Conservation (phyloP, 2,329 filamentous ascomycete genomes). For the Penicillium sp. region DNA sequence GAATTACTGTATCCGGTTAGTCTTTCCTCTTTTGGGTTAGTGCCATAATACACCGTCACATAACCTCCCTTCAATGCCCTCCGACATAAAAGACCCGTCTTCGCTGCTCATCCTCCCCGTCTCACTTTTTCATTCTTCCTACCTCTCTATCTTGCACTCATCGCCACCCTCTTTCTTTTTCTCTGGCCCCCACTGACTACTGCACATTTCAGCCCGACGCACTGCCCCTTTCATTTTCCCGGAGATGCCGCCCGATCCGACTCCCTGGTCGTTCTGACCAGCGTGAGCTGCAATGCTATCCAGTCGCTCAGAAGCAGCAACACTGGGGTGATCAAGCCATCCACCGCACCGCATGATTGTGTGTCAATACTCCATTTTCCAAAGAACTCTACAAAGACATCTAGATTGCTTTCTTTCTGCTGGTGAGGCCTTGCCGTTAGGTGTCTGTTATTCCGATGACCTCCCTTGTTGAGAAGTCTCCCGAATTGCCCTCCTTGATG, state of each 20-base stretch:
- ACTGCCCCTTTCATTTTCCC: slow-evolving; percentile 16
- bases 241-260: slow-evolving; percentile 16
- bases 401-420: too few species aligned
- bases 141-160: slow-evolving; percentile 16
- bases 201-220: not conserved
- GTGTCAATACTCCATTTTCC: slow-evolving; percentile 5
- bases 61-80: not conserved
- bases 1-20: not conserved
- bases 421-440: too few species aligned
- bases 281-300: not conserved
- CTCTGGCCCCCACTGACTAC: slow-evolving; percentile 3
- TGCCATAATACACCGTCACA: not conserved
- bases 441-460: slow-evolving; percentile 2
- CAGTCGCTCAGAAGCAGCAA: too few species aligned
- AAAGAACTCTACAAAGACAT: too few species aligned
- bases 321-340: too few species aligned
- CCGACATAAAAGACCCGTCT: too few species aligned
- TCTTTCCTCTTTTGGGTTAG: not conserved
- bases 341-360: slow-evolving; percentile 3
- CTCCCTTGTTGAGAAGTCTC: not conserved
- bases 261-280: slow-evolving; percentile 1
- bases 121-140: not conserved
- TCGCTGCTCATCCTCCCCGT: slow-evolving; percentile 1
- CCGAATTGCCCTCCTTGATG: slow-evolving; percentile 2
- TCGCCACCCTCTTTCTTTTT: slow-evolving; percentile 8